Conservation (phyloP, 495 filamentous ascomycete species). For the Trichoderma reesei region DNA sequence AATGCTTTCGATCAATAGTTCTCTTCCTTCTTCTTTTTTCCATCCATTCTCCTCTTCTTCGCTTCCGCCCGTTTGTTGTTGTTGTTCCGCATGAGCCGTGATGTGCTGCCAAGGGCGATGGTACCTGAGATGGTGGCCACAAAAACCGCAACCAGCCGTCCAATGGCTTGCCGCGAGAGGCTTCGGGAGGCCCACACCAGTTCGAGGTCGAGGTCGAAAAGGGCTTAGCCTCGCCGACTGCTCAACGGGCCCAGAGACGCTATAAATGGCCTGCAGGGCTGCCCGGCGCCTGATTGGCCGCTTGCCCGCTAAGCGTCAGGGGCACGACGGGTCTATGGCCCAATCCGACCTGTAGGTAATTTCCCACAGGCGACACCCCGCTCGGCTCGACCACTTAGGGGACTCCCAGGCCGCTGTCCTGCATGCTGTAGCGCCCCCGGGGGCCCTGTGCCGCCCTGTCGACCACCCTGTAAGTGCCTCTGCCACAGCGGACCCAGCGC, state of each 20-base stretch:
- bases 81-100: no score
- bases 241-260: neutral
- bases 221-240: no score
- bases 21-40: no score
- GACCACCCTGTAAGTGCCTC: no score
- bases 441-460: neutral
- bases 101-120: no score
- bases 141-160: neutral
- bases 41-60: no score
- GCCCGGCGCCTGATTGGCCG: neutral
- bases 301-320: neutral
- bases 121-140: no score
- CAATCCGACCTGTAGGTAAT: constrained; percentile 1
- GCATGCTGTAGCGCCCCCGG: constrained; percentile 1
- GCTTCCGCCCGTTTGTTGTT: no score
- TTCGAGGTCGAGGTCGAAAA: neutral
- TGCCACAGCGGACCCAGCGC: neutral
- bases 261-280: neutral
- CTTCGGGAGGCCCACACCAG: neutral
- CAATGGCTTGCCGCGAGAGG: neutral
- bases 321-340: neutral
- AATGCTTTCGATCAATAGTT: no score
- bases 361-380: neutral
- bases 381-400: constrained; percentile 3
- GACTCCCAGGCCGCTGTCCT: constrained; percentile 1